Percentiles rank a stretch among this genome's conserved stretches.
phyloP scores from a whole-genome alignment of 805 yeast genomes.

The Myxozyma monticola region DNA sequence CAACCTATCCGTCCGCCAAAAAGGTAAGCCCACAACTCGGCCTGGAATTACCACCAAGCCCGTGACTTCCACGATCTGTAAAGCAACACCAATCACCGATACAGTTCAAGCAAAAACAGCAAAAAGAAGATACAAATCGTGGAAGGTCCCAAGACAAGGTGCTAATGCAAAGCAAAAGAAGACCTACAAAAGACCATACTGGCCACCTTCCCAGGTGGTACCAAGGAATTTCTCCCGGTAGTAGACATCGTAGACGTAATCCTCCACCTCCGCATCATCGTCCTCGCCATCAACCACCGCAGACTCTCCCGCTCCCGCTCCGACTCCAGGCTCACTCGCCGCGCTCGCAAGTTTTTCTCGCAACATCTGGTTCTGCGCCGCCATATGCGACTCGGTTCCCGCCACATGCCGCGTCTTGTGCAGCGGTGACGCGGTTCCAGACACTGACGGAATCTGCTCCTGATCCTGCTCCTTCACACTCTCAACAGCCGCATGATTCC shows the following conservation, averaged over 20 bases:
- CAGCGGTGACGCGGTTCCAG: constrained; percentile 13
- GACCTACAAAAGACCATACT: constrained; percentile 31
- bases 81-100: not conserved
- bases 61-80: not conserved
- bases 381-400: constrained; percentile 6
- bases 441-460: not conserved
- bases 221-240: constrained; percentile 52
- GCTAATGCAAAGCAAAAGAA: too few species aligned
- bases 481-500: not conserved
- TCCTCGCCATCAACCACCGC: constrained; percentile 1
- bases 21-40: not conserved
- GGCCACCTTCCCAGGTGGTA: constrained; percentile 31
- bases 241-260: constrained; percentile 91
- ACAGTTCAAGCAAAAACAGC: not conserved
- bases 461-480: not conserved
- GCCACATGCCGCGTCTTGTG: constrained; percentile 8
- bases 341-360: not conserved
- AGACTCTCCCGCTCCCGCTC: not conserved
- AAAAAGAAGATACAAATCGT: too few species aligned
- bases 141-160: too few species aligned
- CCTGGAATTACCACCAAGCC: not conserved
- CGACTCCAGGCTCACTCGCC: not conserved
- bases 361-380: not conserved
- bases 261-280: constrained; percentile 46
- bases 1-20: constrained; percentile 8